Evolutionary conservation across 768 basidiomycete genomes (phyloP).

Genomic region (Hericium erinaceus): DNA sequence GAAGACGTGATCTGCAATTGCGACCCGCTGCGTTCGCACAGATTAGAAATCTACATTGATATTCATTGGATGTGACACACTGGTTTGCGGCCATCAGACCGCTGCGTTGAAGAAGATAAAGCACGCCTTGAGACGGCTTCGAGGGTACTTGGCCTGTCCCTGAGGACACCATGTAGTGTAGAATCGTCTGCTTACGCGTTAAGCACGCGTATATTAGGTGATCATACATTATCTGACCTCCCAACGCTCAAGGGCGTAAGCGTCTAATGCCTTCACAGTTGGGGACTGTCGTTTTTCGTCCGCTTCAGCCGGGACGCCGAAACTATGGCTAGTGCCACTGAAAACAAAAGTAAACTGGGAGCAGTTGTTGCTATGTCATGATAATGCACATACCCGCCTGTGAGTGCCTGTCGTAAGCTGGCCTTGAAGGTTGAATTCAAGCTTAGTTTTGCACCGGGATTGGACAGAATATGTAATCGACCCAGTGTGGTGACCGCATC

Average conservation of each 20-base stretch:
- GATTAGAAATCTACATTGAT: not conserved
- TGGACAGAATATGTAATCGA: slow-evolving; percentile 61
- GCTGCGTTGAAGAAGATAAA: slow-evolving; percentile 74
- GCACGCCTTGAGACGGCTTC: slow-evolving; percentile 74
- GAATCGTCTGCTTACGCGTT: slow-evolving; percentile 58
- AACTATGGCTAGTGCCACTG: slow-evolving; percentile 72
- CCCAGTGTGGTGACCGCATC: slow-evolving; percentile 54
- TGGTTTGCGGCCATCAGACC: slow-evolving; percentile 73
- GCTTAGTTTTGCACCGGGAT: slow-evolving; percentile 47
- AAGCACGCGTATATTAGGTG: not conserved
- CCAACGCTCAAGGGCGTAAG: slow-evolving; percentile 82
- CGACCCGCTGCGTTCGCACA: slow-evolving; percentile 33
- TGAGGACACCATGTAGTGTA: slow-evolving; percentile 97
- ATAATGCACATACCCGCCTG: slow-evolving; percentile 59
- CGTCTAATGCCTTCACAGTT: slow-evolving; percentile 57
- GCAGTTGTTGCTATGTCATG: too few relatives aligned
- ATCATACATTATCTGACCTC: slow-evolving; percentile 44
- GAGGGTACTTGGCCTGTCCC: slow-evolving; percentile 67
- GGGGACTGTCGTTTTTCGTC: slow-evolving; percentile 51
- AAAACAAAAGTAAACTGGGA: too few relatives aligned
- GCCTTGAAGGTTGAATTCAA: slow-evolving; percentile 72
- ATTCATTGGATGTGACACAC: slow-evolving; percentile 30
- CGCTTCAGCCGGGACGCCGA: slow-evolving; percentile 66
- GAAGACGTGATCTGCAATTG: slow-evolving; percentile 79
- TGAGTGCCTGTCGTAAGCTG: slow-evolving; percentile 74